Evolutionary conservation across 2,329 filamentous ascomycete genomes (phyloP), one percentile per base, ranked within the genome.

Genomic region (Niveomyces coronatus): DNA sequence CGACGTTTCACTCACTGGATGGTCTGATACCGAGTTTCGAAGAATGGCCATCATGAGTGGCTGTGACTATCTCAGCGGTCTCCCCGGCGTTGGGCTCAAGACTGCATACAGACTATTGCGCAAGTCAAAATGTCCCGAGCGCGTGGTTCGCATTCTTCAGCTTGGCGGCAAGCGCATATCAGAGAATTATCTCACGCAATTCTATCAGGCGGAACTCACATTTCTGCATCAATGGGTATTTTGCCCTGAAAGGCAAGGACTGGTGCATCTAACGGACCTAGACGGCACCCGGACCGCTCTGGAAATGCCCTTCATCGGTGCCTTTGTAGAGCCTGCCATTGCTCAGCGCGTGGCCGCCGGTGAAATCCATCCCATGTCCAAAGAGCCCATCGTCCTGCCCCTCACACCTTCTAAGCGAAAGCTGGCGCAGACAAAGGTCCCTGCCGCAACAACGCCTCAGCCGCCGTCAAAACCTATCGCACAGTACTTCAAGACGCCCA

Each of bases 41-140:
- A 79, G 79, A 37, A 98, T 98, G 91, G 86, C 88, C 28, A 98
- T 98, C 48, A 64, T 98, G 43, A 94, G 87, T 54, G 91, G 91
- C 7, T 98, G 91, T 55, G 91, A 98, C 56, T 98, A 98, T 57
- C 71, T 96, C n/a, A 68, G 80, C 3, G 83, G 82, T 42, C 84
- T 98, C 44, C 80, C 77, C 40, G 82, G 82, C 35, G 77, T 98
- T 60, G 91, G 91, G 0, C 60, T 98, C 40, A 96, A 95, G 67
- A 96, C 88, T 5, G 89, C 91, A 1, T 84, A 98, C 59, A 79
- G 87, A 31, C 76, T 91, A 65, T 73, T 98, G 42, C 79, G 89
- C 43, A 94, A 93, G 58, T 76, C 94, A 63, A 94, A 89, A 58
- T 85, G 77, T 1, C 74, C 91, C 5, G 89, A 96, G 37, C 81